phyloP scores from a whole-genome alignment of 495 filamentous ascomycete species.

The Cercophora sp. region DNA sequence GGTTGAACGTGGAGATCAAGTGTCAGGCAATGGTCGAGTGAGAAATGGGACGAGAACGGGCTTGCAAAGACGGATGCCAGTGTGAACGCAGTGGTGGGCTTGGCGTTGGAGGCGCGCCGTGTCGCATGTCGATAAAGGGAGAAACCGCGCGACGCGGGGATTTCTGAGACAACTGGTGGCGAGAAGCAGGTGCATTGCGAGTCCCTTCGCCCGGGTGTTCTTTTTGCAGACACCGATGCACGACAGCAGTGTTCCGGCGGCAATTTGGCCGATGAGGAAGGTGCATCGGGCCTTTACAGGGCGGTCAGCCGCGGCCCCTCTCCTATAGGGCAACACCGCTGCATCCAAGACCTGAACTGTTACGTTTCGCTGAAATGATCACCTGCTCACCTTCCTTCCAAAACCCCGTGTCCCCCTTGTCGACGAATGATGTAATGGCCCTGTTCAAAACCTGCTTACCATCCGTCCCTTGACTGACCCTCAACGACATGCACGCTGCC shows the following conservation, averaged over 20 bases:
- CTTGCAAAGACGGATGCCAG: too few relatives aligned
- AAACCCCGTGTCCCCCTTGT: background rate
- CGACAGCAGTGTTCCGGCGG: background rate
- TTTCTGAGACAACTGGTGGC: background rate
- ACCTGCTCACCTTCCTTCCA: background rate
- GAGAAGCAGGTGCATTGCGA: background rate
- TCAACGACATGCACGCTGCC: background rate
- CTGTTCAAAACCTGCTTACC: background rate
- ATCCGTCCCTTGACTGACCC: background rate
- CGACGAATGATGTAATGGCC: background rate
- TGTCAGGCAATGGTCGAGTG: slow-evolving; percentile 19
- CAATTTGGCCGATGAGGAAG: background rate
- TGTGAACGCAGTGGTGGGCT: too few relatives aligned
- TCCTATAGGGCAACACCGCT: background rate
- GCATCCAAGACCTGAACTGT: slow-evolving; percentile 1
- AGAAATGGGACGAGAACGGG: background rate
- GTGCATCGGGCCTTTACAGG: background rate
- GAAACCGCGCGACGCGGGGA: too few relatives aligned
- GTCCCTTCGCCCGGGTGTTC: background rate
- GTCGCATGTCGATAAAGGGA: too few relatives aligned
- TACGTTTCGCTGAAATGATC: background rate
- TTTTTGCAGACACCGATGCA: background rate
- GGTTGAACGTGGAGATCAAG: slow-evolving; percentile 28
- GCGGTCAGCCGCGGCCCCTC: background rate
- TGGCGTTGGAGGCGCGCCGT: background rate